Evolutionary conservation across 2,329 filamentous ascomycete species (phyloP), one percentile per base, ranked within the genome.

Genomic region (Alternaria sp.): DNA sequence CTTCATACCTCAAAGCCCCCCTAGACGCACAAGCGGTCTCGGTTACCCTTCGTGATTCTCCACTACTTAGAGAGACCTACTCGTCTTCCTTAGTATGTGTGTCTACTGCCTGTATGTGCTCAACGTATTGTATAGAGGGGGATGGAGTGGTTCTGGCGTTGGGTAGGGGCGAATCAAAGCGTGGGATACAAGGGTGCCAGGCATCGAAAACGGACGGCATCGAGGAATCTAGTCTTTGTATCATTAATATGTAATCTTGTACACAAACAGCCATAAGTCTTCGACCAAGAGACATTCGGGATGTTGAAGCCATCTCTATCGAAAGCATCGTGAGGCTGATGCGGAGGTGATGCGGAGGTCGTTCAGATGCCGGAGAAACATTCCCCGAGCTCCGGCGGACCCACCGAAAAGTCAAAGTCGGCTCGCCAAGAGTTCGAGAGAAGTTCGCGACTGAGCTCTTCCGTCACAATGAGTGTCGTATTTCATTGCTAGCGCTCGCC

Each of bases 331-430:
- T 42, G 44, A 51, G 44, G 29, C 34, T 28, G 39, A 5, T 36
- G 45, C 51, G 56, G 58, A 61, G 54, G 49, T 51, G 39, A 28
- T 48, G 54, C 51, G 54, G 58, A 53, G 50, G 54, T 59, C 51
- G 61, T 59, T 40, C 26, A 33, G 23, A 42, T 49, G 49, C 56
- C 61, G 56, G 53, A 51, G 46, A 59, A 59, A 56, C 40, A 13
- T 21, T 36, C 2, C 13, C 52, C 58, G 54, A 36, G 40, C 46
- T 48, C 58, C 60, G 60, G 41, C 5, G 54, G 62, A 60, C 56
- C 62, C 62, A 62, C 54, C 51, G 40, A 64, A 64, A 66, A 65
- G 55, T 58, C 55, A 52, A 65, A 60, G 57, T 61, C 52, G 51
- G 21, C 52, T 51, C 49, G 61, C 56, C 56, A 61, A 65, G 61